Percentiles rank a stretch among this genome's conserved stretches.
phyloP scores from a whole-genome alignment of 495 filamentous ascomycete species.

The Collariella sp. region DNA sequence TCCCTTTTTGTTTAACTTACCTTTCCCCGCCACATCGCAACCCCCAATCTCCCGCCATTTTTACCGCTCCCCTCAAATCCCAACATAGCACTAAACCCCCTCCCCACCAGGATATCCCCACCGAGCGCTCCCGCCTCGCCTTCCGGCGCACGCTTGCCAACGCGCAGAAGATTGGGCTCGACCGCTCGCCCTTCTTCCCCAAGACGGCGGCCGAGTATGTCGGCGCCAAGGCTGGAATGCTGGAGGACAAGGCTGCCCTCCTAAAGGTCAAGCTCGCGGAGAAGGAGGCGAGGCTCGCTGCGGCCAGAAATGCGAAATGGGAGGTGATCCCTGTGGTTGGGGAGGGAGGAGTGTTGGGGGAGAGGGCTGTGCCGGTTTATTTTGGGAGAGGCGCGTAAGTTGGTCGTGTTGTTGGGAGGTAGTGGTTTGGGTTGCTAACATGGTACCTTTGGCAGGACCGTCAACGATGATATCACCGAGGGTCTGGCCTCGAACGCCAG shows the following conservation, averaged over 20 bases:
- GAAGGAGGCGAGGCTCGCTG: neutral
- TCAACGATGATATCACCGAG: too few relatives aligned
- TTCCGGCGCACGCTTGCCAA: neutral
- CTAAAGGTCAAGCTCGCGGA: neutral
- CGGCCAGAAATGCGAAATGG: neutral
- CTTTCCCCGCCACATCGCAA: neutral
- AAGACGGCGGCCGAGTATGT: neutral
- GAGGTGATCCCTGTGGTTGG: neutral
- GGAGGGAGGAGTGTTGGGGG: neutral
- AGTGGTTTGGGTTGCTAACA: too few relatives aligned
- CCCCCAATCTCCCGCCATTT: too few relatives aligned
- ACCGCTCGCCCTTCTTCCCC: conserved; percentile 5
- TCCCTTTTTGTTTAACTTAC: too few relatives aligned
- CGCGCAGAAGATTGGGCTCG: neutral
- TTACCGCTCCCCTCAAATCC: too few relatives aligned
- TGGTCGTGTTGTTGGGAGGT: too few relatives aligned
- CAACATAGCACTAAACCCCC: neutral
- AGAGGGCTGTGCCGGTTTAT: neutral
- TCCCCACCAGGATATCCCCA: neutral
- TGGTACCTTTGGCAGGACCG: neutral
- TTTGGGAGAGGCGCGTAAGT: neutral
- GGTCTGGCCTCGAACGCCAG: too few relatives aligned
- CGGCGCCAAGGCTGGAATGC: neutral
- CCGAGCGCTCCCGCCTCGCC: neutral
- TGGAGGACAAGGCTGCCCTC: neutral